phyloP scores from a whole-genome alignment of 2,329 filamentous ascomycete species.

The Microcyclosporella mali region DNA sequence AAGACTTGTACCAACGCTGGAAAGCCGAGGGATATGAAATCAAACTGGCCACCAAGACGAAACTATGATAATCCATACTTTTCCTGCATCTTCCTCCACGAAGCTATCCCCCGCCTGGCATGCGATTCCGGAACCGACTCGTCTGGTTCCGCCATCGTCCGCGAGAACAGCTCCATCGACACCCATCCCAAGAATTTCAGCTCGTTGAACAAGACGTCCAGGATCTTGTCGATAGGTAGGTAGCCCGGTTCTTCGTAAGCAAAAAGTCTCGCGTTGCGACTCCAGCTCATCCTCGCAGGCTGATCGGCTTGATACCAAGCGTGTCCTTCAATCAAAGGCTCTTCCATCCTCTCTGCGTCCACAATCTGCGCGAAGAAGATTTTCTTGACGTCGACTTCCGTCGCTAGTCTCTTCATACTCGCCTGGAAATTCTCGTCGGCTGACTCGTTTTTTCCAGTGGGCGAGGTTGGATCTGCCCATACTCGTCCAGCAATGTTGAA shows the following conservation, averaged over 20 bases:
- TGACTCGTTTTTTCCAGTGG: constrained; percentile 46
- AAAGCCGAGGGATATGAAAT: background rate
- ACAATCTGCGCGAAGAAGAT: constrained; percentile 72
- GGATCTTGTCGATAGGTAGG: constrained; percentile 42
- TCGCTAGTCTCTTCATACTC: constrained; percentile 50
- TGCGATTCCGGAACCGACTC: background rate
- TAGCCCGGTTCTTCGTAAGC: constrained; percentile 58
- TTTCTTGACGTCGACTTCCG: constrained; percentile 53
- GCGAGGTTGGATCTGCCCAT: constrained; percentile 59
- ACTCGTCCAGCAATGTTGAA: constrained; percentile 69
- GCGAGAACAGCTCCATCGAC: constrained; percentile 1
- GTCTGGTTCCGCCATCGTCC: background rate
- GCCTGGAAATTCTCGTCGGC: constrained; percentile 50
- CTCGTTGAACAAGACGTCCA: background rate
- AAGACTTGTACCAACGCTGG: constrained; percentile 3
- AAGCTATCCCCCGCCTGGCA: background rate
- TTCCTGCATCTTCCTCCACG: no score
- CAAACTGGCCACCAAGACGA: background rate
- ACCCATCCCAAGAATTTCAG: background rate
- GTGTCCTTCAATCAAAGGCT: constrained; percentile 53
- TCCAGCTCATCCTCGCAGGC: constrained; percentile 68
- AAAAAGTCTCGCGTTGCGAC: constrained; percentile 66
- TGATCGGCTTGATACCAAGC: constrained; percentile 53
- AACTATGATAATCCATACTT: background rate
- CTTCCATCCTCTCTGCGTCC: constrained; percentile 58